Evolutionary conservation across 2,329 filamentous ascomycete species (phyloP), one percentile per base, ranked within the genome.

Genomic region (Beauveria australis): DNA sequence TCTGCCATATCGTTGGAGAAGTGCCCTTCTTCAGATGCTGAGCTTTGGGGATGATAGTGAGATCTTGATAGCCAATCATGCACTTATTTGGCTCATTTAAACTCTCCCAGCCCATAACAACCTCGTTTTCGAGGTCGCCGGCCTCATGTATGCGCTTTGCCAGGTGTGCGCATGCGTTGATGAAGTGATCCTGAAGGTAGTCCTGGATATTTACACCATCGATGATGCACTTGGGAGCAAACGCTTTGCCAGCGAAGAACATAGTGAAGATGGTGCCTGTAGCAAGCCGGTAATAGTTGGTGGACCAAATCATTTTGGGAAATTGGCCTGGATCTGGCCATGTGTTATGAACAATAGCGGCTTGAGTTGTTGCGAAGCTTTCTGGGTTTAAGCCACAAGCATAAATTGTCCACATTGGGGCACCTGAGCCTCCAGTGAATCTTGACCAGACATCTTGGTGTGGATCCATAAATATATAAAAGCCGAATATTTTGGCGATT

Each of bases 281-380:
- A 3, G 89, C 92, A 54, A 97, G 79, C 26, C 94, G 85, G 63
- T 86, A 89, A 74, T 99, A 99, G 72, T 99, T 99, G 56, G 95
- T 97, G 18, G 93, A 92, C 94, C 94, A 99, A 61, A 97, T 93
- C 95, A 99, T 99, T 77, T 97, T 97, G 26, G 94, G 94, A 66
- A 93, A 99, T 1, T 87, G 82, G 28, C 87, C 87, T 9, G 92
- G 91, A 22, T 96, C 83, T 10, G 90, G 86, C 70, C 91, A 97
- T 2, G 90, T 95, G 69, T 97, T 99, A 58, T 99, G 94, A 7
- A 99, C 93, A 62, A 97, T 83, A 43, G 94, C 91, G 4, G 93
- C 93, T 74, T 97, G 89, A 16, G 92, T 99, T 22, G 84, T 86
- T 57, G 87, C 85, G 69, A 99, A 97, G 65, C 83, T 87, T 72